A percentile compares a stretch with the other conserved stretches of the same genome.
Evolutionary conservation across 2,329 filamentous ascomycete genomes (phyloP).

Genomic region (Cadophora malorum): DNA sequence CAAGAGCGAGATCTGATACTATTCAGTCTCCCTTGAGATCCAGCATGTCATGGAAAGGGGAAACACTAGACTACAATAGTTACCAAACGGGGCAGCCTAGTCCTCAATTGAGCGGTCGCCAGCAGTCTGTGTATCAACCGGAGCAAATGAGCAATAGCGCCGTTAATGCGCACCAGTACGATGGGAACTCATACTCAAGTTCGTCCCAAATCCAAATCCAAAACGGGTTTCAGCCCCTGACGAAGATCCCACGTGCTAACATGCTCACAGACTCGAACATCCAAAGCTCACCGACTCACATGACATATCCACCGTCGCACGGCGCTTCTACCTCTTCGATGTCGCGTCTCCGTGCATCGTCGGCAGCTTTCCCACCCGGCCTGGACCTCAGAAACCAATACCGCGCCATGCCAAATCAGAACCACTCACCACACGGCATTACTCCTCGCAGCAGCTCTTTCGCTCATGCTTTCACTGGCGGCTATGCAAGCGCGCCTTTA

Average conservation of each 20-base stretch:
- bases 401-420: slow-evolving; percentile 47
- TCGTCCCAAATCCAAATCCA: slow-evolving; percentile 34
- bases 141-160: slow-evolving; percentile 54
- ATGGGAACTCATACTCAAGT: slow-evolving; percentile 60
- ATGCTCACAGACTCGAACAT: slow-evolving; percentile 51
- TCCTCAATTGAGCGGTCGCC: slow-evolving; percentile 54
- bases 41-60: slow-evolving; percentile 69
- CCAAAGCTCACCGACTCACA: slow-evolving; percentile 55
- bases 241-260: slow-evolving; percentile 39
- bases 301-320: slow-evolving; percentile 54
- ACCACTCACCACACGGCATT: slow-evolving; percentile 32
- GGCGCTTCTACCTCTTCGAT: slow-evolving; percentile 46
- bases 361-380: slow-evolving; percentile 53
- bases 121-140: slow-evolving; percentile 57
- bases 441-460: slow-evolving; percentile 47
- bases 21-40: slow-evolving; percentile 64
- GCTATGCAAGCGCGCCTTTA: slow-evolving; percentile 60
- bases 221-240: slow-evolving; percentile 30
- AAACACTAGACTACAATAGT: slow-evolving; percentile 60
- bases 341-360: slow-evolving; percentile 58
- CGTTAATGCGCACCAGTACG: slow-evolving; percentile 55
- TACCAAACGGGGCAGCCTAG: slow-evolving; percentile 56
- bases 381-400: slow-evolving; percentile 56
- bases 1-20: slow-evolving; percentile 62
- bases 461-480: slow-evolving; percentile 52